Conservation (phyloP, 768 basidiomycete genomes). For the Sarcomyxa edulis region DNA sequence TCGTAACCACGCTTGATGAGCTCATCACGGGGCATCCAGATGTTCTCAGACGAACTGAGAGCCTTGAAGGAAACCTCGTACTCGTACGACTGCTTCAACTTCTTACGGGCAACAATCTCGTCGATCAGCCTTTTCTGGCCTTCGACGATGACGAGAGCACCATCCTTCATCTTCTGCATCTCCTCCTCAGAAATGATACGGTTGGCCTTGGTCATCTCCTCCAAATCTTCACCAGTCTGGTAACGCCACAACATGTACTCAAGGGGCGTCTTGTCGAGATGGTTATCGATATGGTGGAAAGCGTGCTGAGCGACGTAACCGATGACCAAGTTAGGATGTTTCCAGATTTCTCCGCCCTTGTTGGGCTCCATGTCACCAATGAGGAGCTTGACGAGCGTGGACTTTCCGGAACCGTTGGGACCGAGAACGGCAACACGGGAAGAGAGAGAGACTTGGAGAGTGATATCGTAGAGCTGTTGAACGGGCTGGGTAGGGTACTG, state of each 20-base stretch:
- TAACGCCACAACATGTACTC: constrained; percentile 99
- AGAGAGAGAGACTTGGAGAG: constrained; percentile 94
- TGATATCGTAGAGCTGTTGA: constrained; percentile 92
- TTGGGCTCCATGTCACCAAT: constrained; percentile 96
- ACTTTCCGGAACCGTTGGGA: constrained; percentile 98
- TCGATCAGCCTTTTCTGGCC: constrained; percentile 95
- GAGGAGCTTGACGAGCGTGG: constrained; percentile 93
- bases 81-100: constrained; percentile 99
- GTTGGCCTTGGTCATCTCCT: constrained; percentile 91
- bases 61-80: constrained; percentile 97
- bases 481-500: constrained; percentile 85
- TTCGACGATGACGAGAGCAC: constrained; percentile 77
- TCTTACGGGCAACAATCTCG: constrained; percentile 88
- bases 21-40: constrained; percentile 95
- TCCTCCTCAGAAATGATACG: constrained; percentile 88
- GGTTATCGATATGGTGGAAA: constrained; percentile 98
- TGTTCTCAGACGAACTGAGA: constrained; percentile 94
- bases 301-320: constrained; percentile 99
- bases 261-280: constrained; percentile 97
- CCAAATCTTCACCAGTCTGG: constrained; percentile 98
- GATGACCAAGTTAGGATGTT: constrained; percentile 99
- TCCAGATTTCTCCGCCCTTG: constrained; percentile 97
- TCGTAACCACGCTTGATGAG: constrained; percentile 97
- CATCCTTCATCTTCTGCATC: constrained; percentile 95
- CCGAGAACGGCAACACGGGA: constrained; percentile 98